A percentile compares a stretch with the other conserved stretches of the same genome.
Conservation (phyloP, 2,329 filamentous ascomycete genomes). For the Cladosporium sp. region DNA sequence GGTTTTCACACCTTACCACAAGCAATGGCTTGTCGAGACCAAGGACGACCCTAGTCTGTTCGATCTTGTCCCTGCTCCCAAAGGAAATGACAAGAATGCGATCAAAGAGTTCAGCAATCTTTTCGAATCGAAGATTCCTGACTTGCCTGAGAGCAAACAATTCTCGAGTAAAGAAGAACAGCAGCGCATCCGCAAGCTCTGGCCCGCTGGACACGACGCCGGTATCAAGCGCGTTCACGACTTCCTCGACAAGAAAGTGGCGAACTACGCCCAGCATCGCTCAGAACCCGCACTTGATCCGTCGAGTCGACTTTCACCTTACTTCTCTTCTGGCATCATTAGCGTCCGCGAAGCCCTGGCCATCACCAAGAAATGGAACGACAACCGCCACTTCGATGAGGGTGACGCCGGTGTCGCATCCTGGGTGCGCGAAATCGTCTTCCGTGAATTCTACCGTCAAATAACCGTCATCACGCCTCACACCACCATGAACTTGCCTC, state of each 20-base stretch:
- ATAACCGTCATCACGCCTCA: slow-evolving; percentile 45
- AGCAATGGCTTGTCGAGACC: slow-evolving; percentile 42
- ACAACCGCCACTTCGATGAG: slow-evolving; percentile 41
- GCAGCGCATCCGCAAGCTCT: slow-evolving; percentile 39
- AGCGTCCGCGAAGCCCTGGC: slow-evolving; percentile 44
- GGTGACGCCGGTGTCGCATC: slow-evolving; percentile 33
- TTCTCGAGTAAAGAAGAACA: slow-evolving; percentile 37
- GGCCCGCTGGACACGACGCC: slow-evolving; percentile 43
- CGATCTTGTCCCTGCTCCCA: slow-evolving; percentile 39
- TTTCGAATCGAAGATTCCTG: slow-evolving; percentile 51
- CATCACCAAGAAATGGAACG: slow-evolving; percentile 39
- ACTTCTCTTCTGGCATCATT: slow-evolving; percentile 45
- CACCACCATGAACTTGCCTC: slow-evolving; percentile 47
- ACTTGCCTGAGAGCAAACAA: slow-evolving; percentile 38
- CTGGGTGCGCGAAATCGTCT: slow-evolving; percentile 51
- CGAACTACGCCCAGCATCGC: slow-evolving; percentile 37
- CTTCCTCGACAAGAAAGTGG: slow-evolving; percentile 38
- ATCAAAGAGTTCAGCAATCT: slow-evolving; percentile 50
- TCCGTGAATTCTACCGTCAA: slow-evolving; percentile 49
- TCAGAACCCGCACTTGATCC: slow-evolving; percentile 40
- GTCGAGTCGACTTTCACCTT: slow-evolving; percentile 40
- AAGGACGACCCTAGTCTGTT: slow-evolving; percentile 41
- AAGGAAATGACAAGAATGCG: slow-evolving; percentile 41
- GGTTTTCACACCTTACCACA: slow-evolving; percentile 50
- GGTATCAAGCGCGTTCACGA: slow-evolving; percentile 38